Base-by-base conservation (phyloP, 257 asterid genomes). In the Knoxia roxburghii region DNA sequence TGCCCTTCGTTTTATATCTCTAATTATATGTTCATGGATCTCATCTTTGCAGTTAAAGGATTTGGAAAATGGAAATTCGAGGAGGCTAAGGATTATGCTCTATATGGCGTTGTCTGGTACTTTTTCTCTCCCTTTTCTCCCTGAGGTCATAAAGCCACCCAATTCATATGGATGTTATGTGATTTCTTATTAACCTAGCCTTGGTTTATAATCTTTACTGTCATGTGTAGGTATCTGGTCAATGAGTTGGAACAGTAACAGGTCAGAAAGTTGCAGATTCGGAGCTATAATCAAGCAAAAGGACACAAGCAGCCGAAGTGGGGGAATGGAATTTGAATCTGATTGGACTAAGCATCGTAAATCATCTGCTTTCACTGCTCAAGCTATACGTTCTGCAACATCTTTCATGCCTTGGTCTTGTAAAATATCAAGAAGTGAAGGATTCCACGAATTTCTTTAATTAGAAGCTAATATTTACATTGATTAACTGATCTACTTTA, bases 381-480 rank as follows among this genome's bases (percentile, higher is more conserved):
- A 82, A 82, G 76, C 70, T 24, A 80, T 83, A 58, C 81, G 71
- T 64, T 84, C 83, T 24, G 73, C 82, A 27, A 81, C 85, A 60
- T 80, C 88, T 52, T 81, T 84, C 72, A 80, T 88, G 84, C 87
- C 88, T 69, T 84, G 95, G 95, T 84, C 89, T 70, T 82, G 84
- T 84, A 87, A 82, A 77, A 82, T 87, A 54, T 80, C 93, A 63
- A 75, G 85, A 62, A 77, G 84, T 73, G 88, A 87, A 79, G 90
- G 85, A 68, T 88, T 78, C 73, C 84, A 78, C 18, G 97, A 88
- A 60, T 78, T 83, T 81, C 84, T 79, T 57, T 86, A 85, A 71
- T 81, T 40, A 48, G 57, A 58, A 29, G 46, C 61, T 49, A 46
- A 43, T 69, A 54, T 15, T 70, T 75, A 54, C 54, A 53, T 76